Base-by-base conservation (phyloP, 176 grass and related monocot species). In the Metroxylon sagu region DNA sequence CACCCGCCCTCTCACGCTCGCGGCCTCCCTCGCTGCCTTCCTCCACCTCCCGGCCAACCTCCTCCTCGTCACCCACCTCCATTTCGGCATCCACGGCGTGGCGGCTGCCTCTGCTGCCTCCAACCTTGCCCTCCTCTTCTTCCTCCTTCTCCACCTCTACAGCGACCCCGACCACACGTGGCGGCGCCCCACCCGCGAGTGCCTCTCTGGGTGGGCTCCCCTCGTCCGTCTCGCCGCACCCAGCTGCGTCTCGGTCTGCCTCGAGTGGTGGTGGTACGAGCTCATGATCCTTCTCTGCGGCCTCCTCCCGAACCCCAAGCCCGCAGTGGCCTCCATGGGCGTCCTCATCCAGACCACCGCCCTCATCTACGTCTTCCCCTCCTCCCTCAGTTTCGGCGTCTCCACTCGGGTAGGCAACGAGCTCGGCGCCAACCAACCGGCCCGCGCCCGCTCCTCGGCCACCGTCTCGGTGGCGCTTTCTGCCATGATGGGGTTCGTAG, bases 191-290 rank as follows among this genome's bases (percentile, higher is more conserved):
- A 78, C 70, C 3, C 50, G 19, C 4, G 87, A 92, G 77, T 89
- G 79, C 54, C 52, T 98, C 4, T 35, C 63, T 6, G 93, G 81
- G 5, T 98, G 93, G 93, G 81, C 59, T n/a, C 84, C 79, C 5
- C 79, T 98, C 0, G 82, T 73, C 18, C 62, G 81, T 8, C 76
- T 98, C 25, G 84, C 87, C 0, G 71, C 62, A 4, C 93, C 93
- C 0, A 98, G 93, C 84, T 98, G 87, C 52, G 84, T 73, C 51
- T 98, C 93, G 1, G 87, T 92, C 30, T 98, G 93, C 81, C 76
- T 98, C 12, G 93, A 98, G 64, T 98, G 93, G 93, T 98, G 93
- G 93, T 98, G 93, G 93, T 98, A 98, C 71, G 93, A 98, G 81
- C 62, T 92, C 7, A 98, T 98, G 81, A 98, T 98, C 78, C 73